Evolutionary conservation across 441 rosid species (phyloP).

Genomic region (Syzygium syzygioides): DNA sequence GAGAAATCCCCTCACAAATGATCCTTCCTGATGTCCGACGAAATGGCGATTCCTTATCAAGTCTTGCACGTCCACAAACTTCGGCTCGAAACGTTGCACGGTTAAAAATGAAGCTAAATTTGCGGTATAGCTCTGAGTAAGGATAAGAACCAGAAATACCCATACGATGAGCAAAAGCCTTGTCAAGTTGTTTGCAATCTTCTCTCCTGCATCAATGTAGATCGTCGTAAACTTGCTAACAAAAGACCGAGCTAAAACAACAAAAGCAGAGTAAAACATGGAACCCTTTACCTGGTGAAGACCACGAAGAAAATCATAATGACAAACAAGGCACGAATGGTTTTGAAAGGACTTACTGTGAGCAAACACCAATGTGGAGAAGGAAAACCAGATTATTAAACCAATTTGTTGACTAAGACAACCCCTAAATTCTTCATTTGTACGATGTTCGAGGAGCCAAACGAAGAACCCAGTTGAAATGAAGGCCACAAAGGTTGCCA

Average conservation of each 20-base stretch:
- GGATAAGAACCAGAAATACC: not conserved
- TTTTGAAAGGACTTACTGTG: constrained; percentile 22
- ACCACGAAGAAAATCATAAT: not conserved
- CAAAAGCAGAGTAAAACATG: not conserved
- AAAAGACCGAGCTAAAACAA: not conserved
- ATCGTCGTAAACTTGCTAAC: not conserved
- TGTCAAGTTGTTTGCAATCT: not conserved
- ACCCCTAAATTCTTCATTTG: constrained; percentile 32
- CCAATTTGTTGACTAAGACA: constrained; percentile 30
- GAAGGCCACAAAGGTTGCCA: constrained; percentile 20
- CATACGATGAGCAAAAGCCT: not conserved
- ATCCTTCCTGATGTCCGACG: not conserved
- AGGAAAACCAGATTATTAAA: constrained; percentile 33
- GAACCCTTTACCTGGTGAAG: no score
- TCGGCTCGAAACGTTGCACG: not conserved
- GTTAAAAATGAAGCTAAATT: not conserved
- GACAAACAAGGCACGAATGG: not conserved
- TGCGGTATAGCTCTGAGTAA: not conserved
- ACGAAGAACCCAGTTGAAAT: constrained; percentile 30
- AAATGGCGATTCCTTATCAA: not conserved
- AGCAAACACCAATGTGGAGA: constrained; percentile 35
- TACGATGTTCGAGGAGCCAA: constrained; percentile 36
- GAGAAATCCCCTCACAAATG: not conserved
- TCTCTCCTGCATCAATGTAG: not conserved
- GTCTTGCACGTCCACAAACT: not conserved